Evolutionary conservation across 1,284 basidiomycete genomes (phyloP).

Genomic region (Fomes fomentarius): DNA sequence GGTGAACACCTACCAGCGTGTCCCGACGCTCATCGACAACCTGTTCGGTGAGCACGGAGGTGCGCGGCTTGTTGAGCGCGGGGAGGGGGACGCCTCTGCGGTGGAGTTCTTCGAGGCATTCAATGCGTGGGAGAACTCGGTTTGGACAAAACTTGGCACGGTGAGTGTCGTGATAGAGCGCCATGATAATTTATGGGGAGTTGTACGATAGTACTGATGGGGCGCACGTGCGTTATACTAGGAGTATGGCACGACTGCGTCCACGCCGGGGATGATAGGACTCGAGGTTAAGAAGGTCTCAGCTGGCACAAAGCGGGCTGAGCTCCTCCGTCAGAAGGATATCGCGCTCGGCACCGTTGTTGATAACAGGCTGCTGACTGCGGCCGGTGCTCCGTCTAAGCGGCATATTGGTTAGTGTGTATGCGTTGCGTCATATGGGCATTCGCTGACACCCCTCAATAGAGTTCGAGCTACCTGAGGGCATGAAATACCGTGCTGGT

Average conservation of each 20-base stretch:
- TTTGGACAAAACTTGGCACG: slow-evolving; percentile 42
- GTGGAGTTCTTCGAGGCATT: slow-evolving; percentile 51
- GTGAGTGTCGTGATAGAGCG: no score
- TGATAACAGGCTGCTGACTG: slow-evolving; percentile 46
- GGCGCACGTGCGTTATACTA: slow-evolving; percentile 17
- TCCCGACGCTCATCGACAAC: slow-evolving; percentile 48
- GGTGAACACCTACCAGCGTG: slow-evolving; percentile 53
- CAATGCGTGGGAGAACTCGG: slow-evolving; percentile 45
- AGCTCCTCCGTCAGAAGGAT: slow-evolving; percentile 44
- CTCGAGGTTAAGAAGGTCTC: slow-evolving; percentile 40
- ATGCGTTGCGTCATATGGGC: no score
- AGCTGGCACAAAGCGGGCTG: slow-evolving; percentile 39
- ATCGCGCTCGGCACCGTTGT: slow-evolving; percentile 43
- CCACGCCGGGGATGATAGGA: slow-evolving; percentile 4
- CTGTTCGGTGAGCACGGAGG: slow-evolving; percentile 43
- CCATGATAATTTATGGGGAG: no score
- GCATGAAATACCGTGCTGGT: slow-evolving; percentile 41
- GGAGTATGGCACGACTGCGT: slow-evolving; percentile 34
- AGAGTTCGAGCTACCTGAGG: slow-evolving; percentile 46
- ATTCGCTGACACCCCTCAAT: no score
- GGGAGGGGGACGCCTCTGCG: slow-evolving; percentile 47
- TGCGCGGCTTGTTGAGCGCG: slow-evolving; percentile 43
- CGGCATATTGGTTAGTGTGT: slow-evolving; percentile 42
- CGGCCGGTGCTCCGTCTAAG: slow-evolving; percentile 42
- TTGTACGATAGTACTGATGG: no score